phyloP scores from a whole-genome alignment of 2,329 filamentous ascomycete genomes.

The Colletotrichum simmondsii region DNA sequence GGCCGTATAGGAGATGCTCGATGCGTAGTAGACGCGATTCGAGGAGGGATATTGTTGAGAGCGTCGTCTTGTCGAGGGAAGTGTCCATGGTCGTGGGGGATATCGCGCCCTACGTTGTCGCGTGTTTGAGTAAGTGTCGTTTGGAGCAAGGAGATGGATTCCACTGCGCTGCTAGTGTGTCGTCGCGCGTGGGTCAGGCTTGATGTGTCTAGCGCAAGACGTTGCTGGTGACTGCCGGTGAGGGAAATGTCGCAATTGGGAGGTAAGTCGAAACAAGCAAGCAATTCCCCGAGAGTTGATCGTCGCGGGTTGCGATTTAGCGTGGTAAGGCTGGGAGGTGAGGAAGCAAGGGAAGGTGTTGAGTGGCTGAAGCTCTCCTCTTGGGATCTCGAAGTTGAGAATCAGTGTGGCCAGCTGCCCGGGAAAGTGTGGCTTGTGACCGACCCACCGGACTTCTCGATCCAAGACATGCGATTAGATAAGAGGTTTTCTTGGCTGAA shows the following conservation, averaged over 20 bases:
- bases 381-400: not conserved
- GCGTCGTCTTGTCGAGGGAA: constrained; percentile 62
- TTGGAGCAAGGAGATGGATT: not conserved
- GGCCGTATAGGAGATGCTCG: constrained; percentile 68
- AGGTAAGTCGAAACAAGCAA: not conserved
- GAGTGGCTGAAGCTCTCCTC: not conserved
- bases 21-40: constrained; percentile 69
- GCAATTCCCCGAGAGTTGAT: not conserved
- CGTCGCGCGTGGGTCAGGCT: not conserved
- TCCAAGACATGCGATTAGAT: not conserved
- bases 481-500: not conserved
- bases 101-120: not conserved
- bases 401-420: not conserved
- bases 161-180: not conserved
- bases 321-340: not conserved
- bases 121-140: not conserved
- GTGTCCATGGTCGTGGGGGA: constrained; percentile 41
- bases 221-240: not conserved
- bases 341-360: no score
- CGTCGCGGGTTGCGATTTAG: not conserved
- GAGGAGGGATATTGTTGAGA: constrained; percentile 66
- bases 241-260: not conserved
- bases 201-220: not conserved
- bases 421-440: constrained; percentile 27
- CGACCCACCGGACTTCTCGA: not conserved